These are phyloP conservation scores for Saccharomyces hybrid DNA, from an alignment of 1,139 yeast genomes.

Conservation along the genomic window DNA sequence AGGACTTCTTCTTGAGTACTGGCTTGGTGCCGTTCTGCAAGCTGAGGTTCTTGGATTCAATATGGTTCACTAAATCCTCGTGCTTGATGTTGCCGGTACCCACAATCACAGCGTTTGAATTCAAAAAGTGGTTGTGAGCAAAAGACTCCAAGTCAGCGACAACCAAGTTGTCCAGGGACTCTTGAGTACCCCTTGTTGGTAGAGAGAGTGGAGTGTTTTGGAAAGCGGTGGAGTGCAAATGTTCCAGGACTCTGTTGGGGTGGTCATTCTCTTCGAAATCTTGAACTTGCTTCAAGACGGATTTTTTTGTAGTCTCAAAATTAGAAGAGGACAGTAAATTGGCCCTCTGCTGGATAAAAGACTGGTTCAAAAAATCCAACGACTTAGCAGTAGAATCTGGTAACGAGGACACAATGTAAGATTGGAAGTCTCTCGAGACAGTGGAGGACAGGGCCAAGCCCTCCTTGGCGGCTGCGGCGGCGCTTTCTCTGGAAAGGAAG, in stretches of 20 bases:
- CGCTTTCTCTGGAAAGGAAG: conserved; percentile 33
- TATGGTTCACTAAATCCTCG: conserved; percentile 56
- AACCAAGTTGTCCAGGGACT: conserved; percentile 51
- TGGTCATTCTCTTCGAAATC: conserved; percentile 33
- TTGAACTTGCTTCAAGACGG: conserved; percentile 35
- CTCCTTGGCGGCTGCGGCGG: conserved; percentile 32
- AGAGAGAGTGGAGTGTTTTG: conserved; percentile 73
- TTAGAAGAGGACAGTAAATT: conserved; percentile 1
- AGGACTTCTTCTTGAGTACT: conserved; percentile 37
- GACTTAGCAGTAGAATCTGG: conserved; percentile 45
- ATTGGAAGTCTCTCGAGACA: conserved; percentile 48
- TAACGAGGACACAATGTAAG: conserved; percentile 42
- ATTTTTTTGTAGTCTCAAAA: conserved; percentile 31
- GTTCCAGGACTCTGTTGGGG: conserved; percentile 49
- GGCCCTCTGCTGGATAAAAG: conserved; percentile 5
- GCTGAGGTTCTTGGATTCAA: conserved; percentile 39
- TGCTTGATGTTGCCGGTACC: conserved; percentile 68
- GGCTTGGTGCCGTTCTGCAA: conserved; percentile 42
- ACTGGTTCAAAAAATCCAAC: conserved; percentile 27
- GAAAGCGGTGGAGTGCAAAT: conserved; percentile 72
- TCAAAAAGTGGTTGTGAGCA: conserved; percentile 48
- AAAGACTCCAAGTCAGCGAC: conserved; percentile 50
- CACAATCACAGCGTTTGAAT: conserved; percentile 60
- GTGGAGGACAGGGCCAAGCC: conserved; percentile 43
- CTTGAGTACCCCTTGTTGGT: conserved; percentile 67